Evolutionary conservation across 75 land plant species (phyloP).

Genomic region (Pinus tabuliformis): DNA sequence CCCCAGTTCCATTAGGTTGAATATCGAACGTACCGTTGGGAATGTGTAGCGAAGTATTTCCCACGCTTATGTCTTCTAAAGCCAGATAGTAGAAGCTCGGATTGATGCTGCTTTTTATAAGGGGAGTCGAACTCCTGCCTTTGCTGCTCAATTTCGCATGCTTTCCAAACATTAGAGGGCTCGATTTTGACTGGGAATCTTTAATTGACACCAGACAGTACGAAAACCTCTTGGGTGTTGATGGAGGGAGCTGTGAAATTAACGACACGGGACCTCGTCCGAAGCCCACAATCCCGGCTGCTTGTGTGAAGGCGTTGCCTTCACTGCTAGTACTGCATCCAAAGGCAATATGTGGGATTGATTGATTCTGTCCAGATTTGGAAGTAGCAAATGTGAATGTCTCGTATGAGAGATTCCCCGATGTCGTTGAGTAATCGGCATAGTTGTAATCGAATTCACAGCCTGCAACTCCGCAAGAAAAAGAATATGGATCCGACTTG

Average conservation of each 20-base stretch:
- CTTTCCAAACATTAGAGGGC: slow-evolving; percentile 10
- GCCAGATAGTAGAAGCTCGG: slow-evolving; percentile 44
- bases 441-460: slow-evolving; percentile 66
- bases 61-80: slow-evolving; percentile 30
- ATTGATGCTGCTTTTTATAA: slow-evolving; percentile 1
- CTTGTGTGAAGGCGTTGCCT: no score
- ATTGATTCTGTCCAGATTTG: neutral
- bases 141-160: neutral
- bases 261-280: no score
- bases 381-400: slow-evolving; percentile 42
- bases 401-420: slow-evolving; percentile 53
- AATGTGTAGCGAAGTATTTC: neutral
- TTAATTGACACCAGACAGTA: slow-evolving; percentile 18
- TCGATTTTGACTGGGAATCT: neutral
- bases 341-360: no score
- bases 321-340: no score
- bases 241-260: no score
- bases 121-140: neutral
- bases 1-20: slow-evolving; percentile 14
- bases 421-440: slow-evolving; percentile 59
- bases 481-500: no score
- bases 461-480: neutral
- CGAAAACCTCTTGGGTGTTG: slow-evolving; percentile 10
- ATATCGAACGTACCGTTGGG: slow-evolving; percentile 10
- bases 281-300: no score